Conservation (phyloP, 192 early-diverging fungal species). For the Backusella macrospora region DNA sequence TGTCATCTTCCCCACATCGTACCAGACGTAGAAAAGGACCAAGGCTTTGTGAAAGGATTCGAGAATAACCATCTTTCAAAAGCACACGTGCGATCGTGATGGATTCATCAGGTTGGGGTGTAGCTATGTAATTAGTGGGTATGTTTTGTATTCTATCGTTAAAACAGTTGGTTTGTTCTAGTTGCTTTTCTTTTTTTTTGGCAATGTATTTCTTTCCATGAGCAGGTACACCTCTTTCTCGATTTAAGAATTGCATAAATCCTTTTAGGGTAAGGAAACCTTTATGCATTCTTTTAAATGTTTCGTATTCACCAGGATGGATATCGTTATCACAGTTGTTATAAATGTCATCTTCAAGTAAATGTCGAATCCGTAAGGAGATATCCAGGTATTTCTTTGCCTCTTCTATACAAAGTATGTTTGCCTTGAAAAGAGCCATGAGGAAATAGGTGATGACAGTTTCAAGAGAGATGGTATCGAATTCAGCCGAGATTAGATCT, state of each 20-base stretch:
- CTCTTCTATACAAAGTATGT: background rate
- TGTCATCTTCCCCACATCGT: slow-evolving; percentile 12
- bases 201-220: background rate
- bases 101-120: background rate
- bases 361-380: background rate
- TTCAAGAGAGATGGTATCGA: slow-evolving; percentile 26
- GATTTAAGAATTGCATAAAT: slow-evolving; percentile 13
- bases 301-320: slow-evolving; percentile 11
- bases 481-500: background rate
- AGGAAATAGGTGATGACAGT: slow-evolving; percentile 2
- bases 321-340: background rate
- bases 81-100: background rate
- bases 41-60: background rate
- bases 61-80: slow-evolving; percentile 6
- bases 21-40: background rate
- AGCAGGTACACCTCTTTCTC: slow-evolving; percentile 17
- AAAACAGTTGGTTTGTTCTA: background rate
- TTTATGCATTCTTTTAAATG: slow-evolving; percentile 15
- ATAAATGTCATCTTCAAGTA: background rate
- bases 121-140: background rate
- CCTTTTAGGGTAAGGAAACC: background rate
- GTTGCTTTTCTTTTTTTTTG: background rate
- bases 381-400: slow-evolving; percentile 23
- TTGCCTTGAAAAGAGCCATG: slow-evolving; percentile 20
- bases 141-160: background rate